Evolutionary conservation across 2,329 filamentous ascomycete species (phyloP).

Genomic region (Xylaria sp.): DNA sequence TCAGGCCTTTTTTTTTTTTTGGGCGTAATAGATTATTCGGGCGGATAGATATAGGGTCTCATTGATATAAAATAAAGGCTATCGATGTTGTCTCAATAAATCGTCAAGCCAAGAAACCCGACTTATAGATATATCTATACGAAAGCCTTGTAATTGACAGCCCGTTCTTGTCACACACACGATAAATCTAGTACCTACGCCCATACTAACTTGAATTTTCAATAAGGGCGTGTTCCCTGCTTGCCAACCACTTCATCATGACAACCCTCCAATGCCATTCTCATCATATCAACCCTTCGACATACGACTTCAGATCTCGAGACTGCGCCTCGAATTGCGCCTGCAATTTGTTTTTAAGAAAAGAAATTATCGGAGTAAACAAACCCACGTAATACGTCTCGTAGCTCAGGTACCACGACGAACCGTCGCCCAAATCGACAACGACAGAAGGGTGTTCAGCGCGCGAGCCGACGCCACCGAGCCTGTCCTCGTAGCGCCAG

Average conservation of each 20-base stretch:
- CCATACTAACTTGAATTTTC: neutral
- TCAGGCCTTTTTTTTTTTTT: too few species aligned
- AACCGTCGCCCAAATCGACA: slow-evolving; percentile 29
- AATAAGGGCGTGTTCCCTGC: too few species aligned
- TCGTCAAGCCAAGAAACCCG: neutral
- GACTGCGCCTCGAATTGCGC: slow-evolving; percentile 30
- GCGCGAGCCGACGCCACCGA: slow-evolving; percentile 23
- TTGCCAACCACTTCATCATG: neutral
- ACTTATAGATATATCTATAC: neutral
- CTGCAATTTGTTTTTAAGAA: slow-evolving; percentile 27
- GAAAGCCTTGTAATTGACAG: neutral
- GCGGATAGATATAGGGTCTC: neutral
- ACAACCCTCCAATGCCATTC: neutral
- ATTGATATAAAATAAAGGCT: neutral
- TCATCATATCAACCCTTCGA: slow-evolving; percentile 24
- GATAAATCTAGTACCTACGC: neutral
- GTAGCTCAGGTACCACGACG: slow-evolving; percentile 37
- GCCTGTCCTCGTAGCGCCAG: slow-evolving; percentile 36
- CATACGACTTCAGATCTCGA: slow-evolving; percentile 31
- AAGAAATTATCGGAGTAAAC: slow-evolving; percentile 24
- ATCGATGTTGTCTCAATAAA: neutral
- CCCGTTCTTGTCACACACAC: neutral
- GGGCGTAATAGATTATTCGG: neutral
- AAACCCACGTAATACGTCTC: slow-evolving; percentile 38
- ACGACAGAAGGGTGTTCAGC: slow-evolving; percentile 38